Evolutionary conservation across 768 basidiomycete species (phyloP).

Genomic region (Trametes elegans): DNA sequence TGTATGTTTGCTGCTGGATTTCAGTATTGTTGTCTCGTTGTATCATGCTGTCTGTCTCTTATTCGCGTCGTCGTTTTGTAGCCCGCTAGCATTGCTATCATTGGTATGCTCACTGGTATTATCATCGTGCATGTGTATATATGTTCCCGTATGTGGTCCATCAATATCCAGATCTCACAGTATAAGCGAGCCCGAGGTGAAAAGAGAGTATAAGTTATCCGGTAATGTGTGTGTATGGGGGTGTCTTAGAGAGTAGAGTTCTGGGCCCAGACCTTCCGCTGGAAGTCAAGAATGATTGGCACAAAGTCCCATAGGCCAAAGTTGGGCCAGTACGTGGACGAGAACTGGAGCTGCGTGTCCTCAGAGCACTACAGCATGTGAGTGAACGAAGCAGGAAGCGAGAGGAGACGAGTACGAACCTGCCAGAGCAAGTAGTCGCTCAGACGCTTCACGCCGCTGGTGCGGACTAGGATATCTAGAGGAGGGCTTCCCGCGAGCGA

Average conservation of each 20-base stretch:
- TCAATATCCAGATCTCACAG: neutral
- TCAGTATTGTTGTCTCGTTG: neutral
- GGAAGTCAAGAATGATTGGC: conserved; percentile 85
- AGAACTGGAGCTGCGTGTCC: conserved; percentile 85
- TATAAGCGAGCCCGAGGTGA: neutral
- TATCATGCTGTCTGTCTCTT: neutral
- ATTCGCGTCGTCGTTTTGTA: neutral
- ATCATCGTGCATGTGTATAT: neutral
- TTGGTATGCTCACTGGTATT: neutral
- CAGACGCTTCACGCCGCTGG: conserved; percentile 84
- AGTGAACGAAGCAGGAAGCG: neutral
- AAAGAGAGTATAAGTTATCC: conserved; percentile 10
- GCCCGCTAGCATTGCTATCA: neutral
- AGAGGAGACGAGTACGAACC: conserved; percentile 45
- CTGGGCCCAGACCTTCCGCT: conserved; percentile 63
- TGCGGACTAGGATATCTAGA: conserved; percentile 86
- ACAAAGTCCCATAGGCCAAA: conserved; percentile 86
- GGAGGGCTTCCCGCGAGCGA: conserved; percentile 66
- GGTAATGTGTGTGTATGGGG: neutral
- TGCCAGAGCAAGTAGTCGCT: conserved; percentile 97
- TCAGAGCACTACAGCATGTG: conserved; percentile 61
- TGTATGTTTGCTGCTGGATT: neutral
- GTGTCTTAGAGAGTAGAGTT: neutral
- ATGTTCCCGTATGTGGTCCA: neutral
- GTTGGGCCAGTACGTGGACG: conserved; percentile 86